Percentiles rank a stretch among this genome's conserved stretches.
Evolutionary conservation across 306 rosid genomes (phyloP).

Genomic region (Mucuna pruriens): DNA sequence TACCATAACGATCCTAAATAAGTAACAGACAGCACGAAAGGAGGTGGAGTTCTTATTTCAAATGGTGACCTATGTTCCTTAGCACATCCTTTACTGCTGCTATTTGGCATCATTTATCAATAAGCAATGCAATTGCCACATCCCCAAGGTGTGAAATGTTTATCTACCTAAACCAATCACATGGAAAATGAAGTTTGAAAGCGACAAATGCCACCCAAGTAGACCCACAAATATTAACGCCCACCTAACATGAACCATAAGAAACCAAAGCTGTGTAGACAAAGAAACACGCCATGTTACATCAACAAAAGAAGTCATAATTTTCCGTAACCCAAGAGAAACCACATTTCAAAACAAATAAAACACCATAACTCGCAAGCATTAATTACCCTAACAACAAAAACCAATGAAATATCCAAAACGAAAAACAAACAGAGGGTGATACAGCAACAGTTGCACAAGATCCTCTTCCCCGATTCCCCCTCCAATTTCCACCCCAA

Average conservation of each 20-base stretch:
- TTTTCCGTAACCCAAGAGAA: conserved; percentile 9
- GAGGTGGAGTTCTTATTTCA: background rate
- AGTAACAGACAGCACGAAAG: background rate
- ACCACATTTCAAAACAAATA: conserved; percentile 10
- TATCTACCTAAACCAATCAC: conserved; percentile 28
- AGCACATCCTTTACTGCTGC: background rate
- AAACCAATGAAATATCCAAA: background rate
- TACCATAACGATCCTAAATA: background rate
- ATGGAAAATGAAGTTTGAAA: conserved; percentile 37
- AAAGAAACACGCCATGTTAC: conserved; percentile 36
- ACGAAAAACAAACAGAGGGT: background rate
- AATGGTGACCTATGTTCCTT: background rate
- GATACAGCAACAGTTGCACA: conserved; percentile 7
- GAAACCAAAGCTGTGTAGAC: conserved; percentile 17
- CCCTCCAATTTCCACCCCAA: conserved; percentile 30
- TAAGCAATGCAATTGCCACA: background rate
- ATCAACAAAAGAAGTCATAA: conserved; percentile 20
- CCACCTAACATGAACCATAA: conserved; percentile 15
- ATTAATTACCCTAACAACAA: conserved; percentile 1
- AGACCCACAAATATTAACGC: conserved; percentile 32
- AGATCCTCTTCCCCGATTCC: background rate
- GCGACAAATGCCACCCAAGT: conserved; percentile 20
- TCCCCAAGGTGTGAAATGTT: background rate
- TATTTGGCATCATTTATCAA: background rate
- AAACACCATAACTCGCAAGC: background rate